Conservation (phyloP, 768 basidiomycete genomes). For the Boletus huronensis region DNA sequence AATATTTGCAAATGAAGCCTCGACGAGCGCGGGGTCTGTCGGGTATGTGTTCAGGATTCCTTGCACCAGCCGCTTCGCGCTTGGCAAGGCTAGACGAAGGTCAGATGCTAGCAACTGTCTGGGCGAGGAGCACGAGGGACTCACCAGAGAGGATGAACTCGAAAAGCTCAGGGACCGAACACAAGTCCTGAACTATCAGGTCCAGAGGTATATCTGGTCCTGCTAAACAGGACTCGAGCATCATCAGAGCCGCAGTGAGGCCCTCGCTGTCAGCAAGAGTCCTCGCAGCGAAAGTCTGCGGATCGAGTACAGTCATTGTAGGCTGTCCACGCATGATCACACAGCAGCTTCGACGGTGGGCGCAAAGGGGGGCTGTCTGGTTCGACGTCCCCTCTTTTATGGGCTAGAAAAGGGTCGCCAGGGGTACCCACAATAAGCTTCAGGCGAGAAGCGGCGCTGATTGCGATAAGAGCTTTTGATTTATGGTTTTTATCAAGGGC, state of each 20-base stretch:
- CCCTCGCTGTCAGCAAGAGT: constrained; percentile 19
- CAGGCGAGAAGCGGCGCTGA: constrained; percentile 3
- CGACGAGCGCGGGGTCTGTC: constrained; percentile 17
- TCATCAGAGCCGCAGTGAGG: constrained; percentile 11
- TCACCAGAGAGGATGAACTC: constrained; percentile 31
- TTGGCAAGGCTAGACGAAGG: constrained; percentile 11
- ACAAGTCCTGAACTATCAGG: constrained; percentile 28
- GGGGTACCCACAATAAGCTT: constrained; percentile 1
- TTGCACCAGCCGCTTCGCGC: constrained; percentile 8
- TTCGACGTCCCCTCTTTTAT: background rate
- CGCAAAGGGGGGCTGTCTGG: too few species aligned
- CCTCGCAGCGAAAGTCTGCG: constrained; percentile 16
- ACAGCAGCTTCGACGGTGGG: background rate
- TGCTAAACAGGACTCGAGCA: constrained; percentile 26
- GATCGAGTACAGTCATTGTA: constrained; percentile 12
- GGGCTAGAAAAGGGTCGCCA: background rate
- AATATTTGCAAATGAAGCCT: constrained; percentile 15
- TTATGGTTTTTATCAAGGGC: background rate
- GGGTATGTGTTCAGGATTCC: constrained; percentile 37
- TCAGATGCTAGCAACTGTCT: background rate
- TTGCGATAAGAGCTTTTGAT: background rate
- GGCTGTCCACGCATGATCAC: background rate
- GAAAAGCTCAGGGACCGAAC: constrained; percentile 26
- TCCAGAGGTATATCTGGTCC: constrained; percentile 17
- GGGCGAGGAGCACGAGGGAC: background rate